phyloP scores from a whole-genome alignment of 2,329 filamentous ascomycete genomes.

The Nothomitra cinnamomea region DNA sequence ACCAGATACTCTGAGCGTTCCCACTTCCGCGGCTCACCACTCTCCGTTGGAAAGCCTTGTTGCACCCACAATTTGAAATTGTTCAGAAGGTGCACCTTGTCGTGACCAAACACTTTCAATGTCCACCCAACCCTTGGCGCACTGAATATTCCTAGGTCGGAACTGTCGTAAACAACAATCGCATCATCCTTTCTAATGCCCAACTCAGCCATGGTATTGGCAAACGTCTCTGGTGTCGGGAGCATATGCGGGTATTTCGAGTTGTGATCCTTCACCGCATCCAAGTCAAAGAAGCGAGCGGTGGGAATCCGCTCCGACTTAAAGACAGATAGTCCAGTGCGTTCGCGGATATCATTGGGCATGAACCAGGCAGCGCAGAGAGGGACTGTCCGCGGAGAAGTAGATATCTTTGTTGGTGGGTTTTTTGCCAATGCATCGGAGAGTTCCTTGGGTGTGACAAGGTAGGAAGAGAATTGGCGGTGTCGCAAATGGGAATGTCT shows the following conservation, averaged over 20 bases:
- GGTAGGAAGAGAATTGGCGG: slow-evolving; percentile 39
- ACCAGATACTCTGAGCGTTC: slow-evolving; percentile 29
- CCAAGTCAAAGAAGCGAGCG: slow-evolving; percentile 90
- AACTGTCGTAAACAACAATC: slow-evolving; percentile 85
- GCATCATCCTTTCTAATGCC: slow-evolving; percentile 78
- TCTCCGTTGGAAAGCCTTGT: slow-evolving; percentile 63
- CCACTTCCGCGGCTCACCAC: slow-evolving; percentile 32
- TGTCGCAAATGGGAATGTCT: neutral
- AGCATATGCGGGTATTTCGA: slow-evolving; percentile 96
- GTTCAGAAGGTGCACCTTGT: slow-evolving; percentile 76
- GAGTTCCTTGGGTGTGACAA: slow-evolving; percentile 74
- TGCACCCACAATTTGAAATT: slow-evolving; percentile 94
- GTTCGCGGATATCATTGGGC: slow-evolving; percentile 62
- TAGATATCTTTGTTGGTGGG: slow-evolving; percentile 60
- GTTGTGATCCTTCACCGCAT: slow-evolving; percentile 72
- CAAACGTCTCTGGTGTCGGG: slow-evolving; percentile 63
- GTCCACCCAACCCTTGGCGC: slow-evolving; percentile 93
- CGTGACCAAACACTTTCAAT: slow-evolving; percentile 73
- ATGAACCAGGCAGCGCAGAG: slow-evolving; percentile 94
- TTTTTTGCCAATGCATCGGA: slow-evolving; percentile 68
- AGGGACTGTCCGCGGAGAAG: slow-evolving; percentile 68
- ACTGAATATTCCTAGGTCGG: slow-evolving; percentile 84
- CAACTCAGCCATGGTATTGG: slow-evolving; percentile 71
- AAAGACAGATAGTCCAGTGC: slow-evolving; percentile 68
- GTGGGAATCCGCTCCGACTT: slow-evolving; percentile 69